Percentiles rank a stretch among this genome's conserved stretches.
Evolutionary conservation across 1,139 yeast species (phyloP).

Genomic region (Suhomyces maxii): DNA sequence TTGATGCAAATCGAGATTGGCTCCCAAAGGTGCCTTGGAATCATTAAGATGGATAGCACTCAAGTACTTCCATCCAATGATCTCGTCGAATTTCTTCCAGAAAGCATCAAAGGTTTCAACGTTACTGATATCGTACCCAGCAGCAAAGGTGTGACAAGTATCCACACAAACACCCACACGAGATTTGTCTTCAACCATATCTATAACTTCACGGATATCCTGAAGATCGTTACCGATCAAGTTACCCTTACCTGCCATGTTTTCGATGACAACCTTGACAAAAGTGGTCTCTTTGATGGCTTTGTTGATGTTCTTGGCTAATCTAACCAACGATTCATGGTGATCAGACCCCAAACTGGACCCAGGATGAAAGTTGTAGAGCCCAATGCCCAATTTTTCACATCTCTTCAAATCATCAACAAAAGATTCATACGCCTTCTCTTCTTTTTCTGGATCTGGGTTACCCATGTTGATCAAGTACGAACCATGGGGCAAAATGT

Average conservation of each 20-base stretch:
- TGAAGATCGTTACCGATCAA: constrained; percentile 80
- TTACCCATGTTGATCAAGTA: constrained; percentile 90
- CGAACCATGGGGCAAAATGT: constrained; percentile 91
- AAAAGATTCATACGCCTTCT: constrained; percentile 75
- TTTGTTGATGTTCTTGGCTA: constrained; percentile 76
- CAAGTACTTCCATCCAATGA: constrained; percentile 73
- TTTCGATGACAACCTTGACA: constrained; percentile 88
- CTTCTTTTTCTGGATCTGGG: constrained; percentile 79
- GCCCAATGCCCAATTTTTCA: constrained; percentile 78
- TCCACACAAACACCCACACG: constrained; percentile 94
- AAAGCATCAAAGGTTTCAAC: constrained; percentile 58
- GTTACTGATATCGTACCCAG: constrained; percentile 85
- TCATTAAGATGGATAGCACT: constrained; percentile 87
- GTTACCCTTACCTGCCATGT: constrained; percentile 98
- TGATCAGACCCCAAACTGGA: constrained; percentile 79
- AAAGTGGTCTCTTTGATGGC: constrained; percentile 72
- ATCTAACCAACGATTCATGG: constrained; percentile 55
- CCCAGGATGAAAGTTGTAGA: constrained; percentile 95
- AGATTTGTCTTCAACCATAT: constrained; percentile 68
- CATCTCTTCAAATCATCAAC: constrained; percentile 86
- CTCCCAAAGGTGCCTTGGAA: constrained; percentile 89
- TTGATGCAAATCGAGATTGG: constrained; percentile 90
- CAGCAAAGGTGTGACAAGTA: constrained; percentile 94
- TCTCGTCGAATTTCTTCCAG: constrained; percentile 71
- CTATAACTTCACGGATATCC: constrained; percentile 75